These are phyloP conservation scores for Lasiodiplodia citricola DNA, from an alignment of 2,329 filamentous ascomycete genomes.

Conservation along the genomic window DNA sequence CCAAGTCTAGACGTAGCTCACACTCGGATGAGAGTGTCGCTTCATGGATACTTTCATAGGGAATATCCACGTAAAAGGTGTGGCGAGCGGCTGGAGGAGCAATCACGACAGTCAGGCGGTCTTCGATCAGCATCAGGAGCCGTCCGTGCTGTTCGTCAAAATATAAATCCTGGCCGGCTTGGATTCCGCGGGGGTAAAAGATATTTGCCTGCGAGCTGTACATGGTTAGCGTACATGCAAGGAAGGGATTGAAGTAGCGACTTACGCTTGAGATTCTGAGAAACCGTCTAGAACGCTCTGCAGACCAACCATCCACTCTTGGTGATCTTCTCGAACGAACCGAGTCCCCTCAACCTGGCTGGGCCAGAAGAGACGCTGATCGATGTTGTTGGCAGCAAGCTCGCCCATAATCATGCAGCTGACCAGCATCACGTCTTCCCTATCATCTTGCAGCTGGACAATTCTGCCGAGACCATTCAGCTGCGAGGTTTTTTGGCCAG, in stretches of 20 bases:
- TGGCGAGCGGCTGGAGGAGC: slow-evolving; percentile 23
- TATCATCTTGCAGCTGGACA: slow-evolving; percentile 33
- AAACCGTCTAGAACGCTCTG: slow-evolving; percentile 38
- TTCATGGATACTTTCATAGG: slow-evolving; percentile 26
- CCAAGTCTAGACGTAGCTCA: slow-evolving; percentile 28
- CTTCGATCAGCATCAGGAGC: slow-evolving; percentile 11
- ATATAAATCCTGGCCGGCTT: slow-evolving; percentile 33
- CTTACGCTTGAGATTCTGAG: slow-evolving; percentile 21
- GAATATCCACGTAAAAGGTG: slow-evolving; percentile 38
- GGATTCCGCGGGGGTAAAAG: slow-evolving; percentile 28
- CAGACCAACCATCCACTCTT: slow-evolving; percentile 38
- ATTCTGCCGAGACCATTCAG: slow-evolving; percentile 33
- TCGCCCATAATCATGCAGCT: slow-evolving; percentile 39
- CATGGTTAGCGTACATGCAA: not conserved
- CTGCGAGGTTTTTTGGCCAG: no score
- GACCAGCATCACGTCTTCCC: slow-evolving; percentile 40
- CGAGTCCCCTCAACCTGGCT: slow-evolving; percentile 31
- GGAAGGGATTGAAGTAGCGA: no score
- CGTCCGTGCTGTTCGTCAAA: not conserved
- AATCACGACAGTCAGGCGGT: slow-evolving; percentile 34
- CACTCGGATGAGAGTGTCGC: not conserved
- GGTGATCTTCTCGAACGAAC: slow-evolving; percentile 33
- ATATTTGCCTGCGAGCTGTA: not conserved
- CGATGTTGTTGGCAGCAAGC: slow-evolving; percentile 33
- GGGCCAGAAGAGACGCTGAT: slow-evolving; percentile 37